Evolutionary conservation across 805 yeast species (phyloP), one percentile per base, ranked within the genome.

Genomic region (Candida verbasci): DNA sequence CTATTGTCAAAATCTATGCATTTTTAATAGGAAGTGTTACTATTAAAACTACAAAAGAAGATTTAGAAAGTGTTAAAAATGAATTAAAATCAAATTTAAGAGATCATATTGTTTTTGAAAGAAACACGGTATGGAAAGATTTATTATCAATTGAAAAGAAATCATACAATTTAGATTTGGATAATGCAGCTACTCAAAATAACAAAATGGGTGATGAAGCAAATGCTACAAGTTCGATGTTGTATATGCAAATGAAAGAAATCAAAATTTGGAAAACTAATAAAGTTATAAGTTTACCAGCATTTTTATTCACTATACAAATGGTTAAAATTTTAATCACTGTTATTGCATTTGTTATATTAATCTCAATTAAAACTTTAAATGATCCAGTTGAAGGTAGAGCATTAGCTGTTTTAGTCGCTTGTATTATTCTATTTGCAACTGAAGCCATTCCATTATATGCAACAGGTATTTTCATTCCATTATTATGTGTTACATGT

Each of bases 91-190:
- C 75, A 3, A 73, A 73, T 44, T 62, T 91, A 45, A 72, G 97
- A 45, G 98, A 91, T 50, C 95, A 91, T 57, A 85, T 91, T 24
- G 96, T 89, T 14, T 91, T 96, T 94, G 97, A 91, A 62, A 75
- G 98, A 58, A 88, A 88, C 56, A 91, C 97, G 0, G 97, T 91
- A 20, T 91, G 98, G 98, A 81, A 93, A 55, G 97, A 91, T 58
- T 81, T 91, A 82, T 82, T 91, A 55, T 91, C 93, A 16, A 61
- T 89, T 49, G 64, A 60, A 40, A 55, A 52, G 46, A 49, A 48
- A 28, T 43, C 57, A 16, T 60, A 58, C 43, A 55, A 56, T 39
- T 49, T 60, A 39, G 46, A 57, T 35, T 31, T 58, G 15, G 50
- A 52, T 26, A 42, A 43, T 20, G 29, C 36, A 14, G 41, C 47